Percentiles rank a stretch among this genome's conserved stretches.
phyloP scores from a whole-genome alignment of 139 green algal genomes.

The Chlorella sorokiniana region DNA sequence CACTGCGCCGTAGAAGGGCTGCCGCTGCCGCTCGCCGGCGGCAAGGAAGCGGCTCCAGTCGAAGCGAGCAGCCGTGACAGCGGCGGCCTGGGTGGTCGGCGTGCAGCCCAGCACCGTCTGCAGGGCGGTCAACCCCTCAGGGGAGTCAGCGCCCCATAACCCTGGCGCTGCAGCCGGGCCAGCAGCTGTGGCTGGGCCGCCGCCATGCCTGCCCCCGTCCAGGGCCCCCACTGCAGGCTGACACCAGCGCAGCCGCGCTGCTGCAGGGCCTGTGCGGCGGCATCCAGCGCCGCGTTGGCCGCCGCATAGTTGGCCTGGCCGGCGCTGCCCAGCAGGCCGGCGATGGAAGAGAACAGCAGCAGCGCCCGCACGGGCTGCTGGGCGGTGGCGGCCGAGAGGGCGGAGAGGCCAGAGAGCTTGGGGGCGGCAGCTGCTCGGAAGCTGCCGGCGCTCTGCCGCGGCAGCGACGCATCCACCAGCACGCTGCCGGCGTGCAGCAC shows the following conservation, averaged over 20 bases:
- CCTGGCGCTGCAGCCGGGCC: constrained; percentile 57
- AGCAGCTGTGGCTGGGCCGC: constrained; percentile 67
- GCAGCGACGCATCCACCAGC: constrained; percentile 70
- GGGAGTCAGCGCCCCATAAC: constrained; percentile 59
- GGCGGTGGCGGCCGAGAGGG: not conserved
- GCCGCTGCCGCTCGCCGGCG: not conserved
- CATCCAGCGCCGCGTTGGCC: constrained; percentile 77
- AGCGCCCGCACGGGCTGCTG: constrained; percentile 46
- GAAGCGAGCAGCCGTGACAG: constrained; percentile 41
- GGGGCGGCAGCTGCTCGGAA: constrained; percentile 48
- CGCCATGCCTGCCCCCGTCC: constrained; percentile 85
- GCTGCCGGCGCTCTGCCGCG: constrained; percentile 47
- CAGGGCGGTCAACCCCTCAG: constrained; percentile 58
- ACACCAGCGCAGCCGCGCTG: not conserved
- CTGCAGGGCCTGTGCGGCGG: not conserved
- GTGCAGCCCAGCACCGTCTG: constrained; percentile 39
- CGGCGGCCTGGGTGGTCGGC: not conserved
- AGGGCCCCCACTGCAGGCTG: constrained; percentile 87
- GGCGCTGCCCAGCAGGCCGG: constrained; percentile 73
- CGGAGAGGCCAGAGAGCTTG: constrained; percentile 45
- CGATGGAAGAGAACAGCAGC: constrained; percentile 81
- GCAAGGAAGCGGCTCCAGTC: constrained; percentile 52
- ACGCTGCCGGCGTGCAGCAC: constrained; percentile 76
- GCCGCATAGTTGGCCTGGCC: constrained; percentile 81
- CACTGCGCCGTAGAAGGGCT: not conserved